These are phyloP conservation scores for Rhodotorula sp. DNA, from an alignment of 1,284 basidiomycete species.

Conservation along the genomic window DNA sequence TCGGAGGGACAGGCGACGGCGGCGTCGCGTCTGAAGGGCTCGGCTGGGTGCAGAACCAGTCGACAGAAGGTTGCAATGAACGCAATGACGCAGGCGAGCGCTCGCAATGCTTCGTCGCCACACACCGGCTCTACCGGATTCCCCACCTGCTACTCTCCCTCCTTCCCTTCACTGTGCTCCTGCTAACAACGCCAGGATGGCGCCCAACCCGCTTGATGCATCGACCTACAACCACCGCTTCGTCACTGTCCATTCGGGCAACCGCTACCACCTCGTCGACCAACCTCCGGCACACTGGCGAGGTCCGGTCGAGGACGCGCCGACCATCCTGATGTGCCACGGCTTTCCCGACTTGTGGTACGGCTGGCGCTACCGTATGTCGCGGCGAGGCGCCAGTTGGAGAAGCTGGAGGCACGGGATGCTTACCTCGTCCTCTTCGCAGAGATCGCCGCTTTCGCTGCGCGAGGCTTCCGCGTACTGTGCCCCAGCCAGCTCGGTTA, in stretches of 20 bases:
- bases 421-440: not conserved
- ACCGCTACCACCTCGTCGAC: constrained; percentile 37
- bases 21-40: too few relatives aligned
- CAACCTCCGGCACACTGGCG: constrained; percentile 18
- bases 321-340: constrained; percentile 36
- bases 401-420: too few relatives aligned
- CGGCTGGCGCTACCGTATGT: constrained; percentile 35
- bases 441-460: constrained; percentile 36
- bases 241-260: constrained; percentile 20
- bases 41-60: too few relatives aligned
- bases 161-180: not conserved
- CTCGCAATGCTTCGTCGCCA: too few relatives aligned
- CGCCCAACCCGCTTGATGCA: constrained; percentile 13
- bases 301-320: constrained; percentile 6
- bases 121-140: too few relatives aligned
- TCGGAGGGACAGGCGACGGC: too few relatives aligned
- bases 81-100: too few relatives aligned
- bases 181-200: not conserved
- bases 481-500: constrained; percentile 41
- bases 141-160: not conserved
- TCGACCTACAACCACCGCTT: constrained; percentile 27
- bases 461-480: constrained; percentile 38
- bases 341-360: constrained; percentile 42
- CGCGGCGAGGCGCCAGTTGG: too few relatives aligned
- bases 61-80: too few relatives aligned